Evolutionary conservation across 2,329 filamentous ascomycete genomes (phyloP).

Genomic region (Boeremia lycopersici): DNA sequence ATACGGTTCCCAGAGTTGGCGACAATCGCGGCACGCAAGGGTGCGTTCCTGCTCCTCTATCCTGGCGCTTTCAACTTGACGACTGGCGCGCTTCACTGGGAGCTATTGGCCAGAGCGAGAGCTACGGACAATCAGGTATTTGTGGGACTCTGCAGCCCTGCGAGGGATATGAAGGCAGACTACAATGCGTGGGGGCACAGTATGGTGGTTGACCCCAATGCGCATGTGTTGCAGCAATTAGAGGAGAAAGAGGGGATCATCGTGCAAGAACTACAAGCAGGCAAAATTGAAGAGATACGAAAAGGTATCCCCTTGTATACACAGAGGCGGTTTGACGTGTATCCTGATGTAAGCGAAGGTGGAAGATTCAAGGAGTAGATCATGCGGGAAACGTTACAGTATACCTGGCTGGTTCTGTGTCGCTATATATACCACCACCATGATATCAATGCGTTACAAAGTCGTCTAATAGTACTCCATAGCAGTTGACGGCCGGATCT

Average conservation of each 20-base stretch:
- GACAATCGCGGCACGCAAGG: conserved; percentile 82
- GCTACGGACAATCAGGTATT: conserved; percentile 95
- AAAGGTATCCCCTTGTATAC: conserved; percentile 82
- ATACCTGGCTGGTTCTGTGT: neutral
- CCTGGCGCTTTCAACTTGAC: conserved; percentile 97
- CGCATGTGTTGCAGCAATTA: conserved; percentile 77
- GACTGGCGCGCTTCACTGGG: conserved; percentile 92
- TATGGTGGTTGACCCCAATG: conserved; percentile 86
- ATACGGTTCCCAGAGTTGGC: conserved; percentile 95
- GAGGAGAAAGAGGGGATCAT: conserved; percentile 79
- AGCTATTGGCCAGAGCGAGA: conserved; percentile 77
- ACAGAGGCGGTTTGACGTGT: conserved; percentile 93
- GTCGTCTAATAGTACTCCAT: neutral
- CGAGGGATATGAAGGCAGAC: conserved; percentile 73
- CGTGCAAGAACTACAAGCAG: conserved; percentile 60
- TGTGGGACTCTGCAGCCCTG: conserved; percentile 90
- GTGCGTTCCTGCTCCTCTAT: conserved; percentile 87
- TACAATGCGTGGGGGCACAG: conserved; percentile 96
- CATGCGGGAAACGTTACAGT: neutral
- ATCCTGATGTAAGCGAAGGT: conserved; percentile 81
- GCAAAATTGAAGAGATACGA: conserved; percentile 49
- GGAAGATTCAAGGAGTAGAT: conserved; percentile 50
- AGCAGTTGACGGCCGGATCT: neutral
- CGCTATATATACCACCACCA: neutral
- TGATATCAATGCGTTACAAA: neutral